Percentiles rank a stretch among this genome's conserved stretches.
phyloP scores from a whole-genome alignment of 805 yeast genomes.

The Candida piceae region DNA sequence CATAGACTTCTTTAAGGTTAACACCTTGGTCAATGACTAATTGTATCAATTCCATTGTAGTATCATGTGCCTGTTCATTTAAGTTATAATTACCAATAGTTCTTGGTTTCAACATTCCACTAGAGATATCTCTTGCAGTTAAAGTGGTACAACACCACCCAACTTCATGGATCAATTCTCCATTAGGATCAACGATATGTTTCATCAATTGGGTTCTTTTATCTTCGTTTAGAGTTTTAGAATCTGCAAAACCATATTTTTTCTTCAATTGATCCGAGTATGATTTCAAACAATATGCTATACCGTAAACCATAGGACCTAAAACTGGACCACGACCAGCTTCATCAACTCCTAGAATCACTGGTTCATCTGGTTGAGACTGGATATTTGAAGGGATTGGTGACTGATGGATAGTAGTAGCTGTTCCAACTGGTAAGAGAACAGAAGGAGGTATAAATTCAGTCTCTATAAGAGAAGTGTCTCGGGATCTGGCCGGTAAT shows the following conservation, averaged over 20 bases:
- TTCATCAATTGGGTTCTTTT: constrained; percentile 60
- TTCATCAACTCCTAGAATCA: constrained; percentile 88
- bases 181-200: constrained; percentile 40
- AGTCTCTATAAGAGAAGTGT: too few relatives aligned
- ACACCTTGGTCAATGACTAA: constrained; percentile 59
- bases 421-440: not conserved
- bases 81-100: constrained; percentile 62
- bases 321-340: constrained; percentile 98
- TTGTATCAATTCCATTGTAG: constrained; percentile 76
- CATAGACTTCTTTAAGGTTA: constrained; percentile 65
- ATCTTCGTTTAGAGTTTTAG: constrained; percentile 76
- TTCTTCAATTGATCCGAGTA: constrained; percentile 44
- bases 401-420: constrained; percentile 1
- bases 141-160: constrained; percentile 88
- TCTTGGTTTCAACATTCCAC: constrained; percentile 76
- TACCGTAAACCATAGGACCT: constrained; percentile 97
- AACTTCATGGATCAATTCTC: constrained; percentile 47
- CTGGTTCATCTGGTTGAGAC: constrained; percentile 30
- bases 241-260: constrained; percentile 83
- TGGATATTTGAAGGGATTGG: not conserved
- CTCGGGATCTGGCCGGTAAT: too few relatives aligned
- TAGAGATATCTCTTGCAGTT: constrained; percentile 81
- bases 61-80: constrained; percentile 95
- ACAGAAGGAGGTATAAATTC: constrained; percentile 5
- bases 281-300: constrained; percentile 64